Base-by-base conservation (phyloP, 2,329 filamentous ascomycete genomes). In the Coleophoma eucalyptorum region DNA sequence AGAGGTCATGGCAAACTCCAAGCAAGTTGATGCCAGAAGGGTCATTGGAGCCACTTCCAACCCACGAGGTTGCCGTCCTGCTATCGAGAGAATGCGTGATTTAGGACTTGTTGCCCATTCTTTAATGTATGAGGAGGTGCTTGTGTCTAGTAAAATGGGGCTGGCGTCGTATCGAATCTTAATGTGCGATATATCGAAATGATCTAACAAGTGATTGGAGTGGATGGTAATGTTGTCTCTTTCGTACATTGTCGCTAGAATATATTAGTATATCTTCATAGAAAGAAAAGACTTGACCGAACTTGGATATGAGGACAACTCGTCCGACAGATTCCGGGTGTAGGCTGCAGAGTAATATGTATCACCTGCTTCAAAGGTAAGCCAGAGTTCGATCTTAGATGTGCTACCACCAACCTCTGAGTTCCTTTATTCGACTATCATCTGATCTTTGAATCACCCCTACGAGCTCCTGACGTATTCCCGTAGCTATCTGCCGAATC, bases 21-120 rank as follows among this genome's bases (percentile, higher is more conserved):
- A 26, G 21, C 46, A 52, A 34, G 34, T 52, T 16, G 50, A 37
- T 15, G 50, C 46, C 13, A 52, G 40, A 13, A 50, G 35, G 34
- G 16, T 46, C 47, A 50, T 50, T 40, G 40, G 50, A 21, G 45
- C 18, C 21, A 35, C 3, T 44, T 51, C 50, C 16, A 37, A 46
- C 0, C 45, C 45, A 10, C 38, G 35, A 10, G 46, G 37, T 15
- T 12, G 13, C 15, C 46, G 37, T 21, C 50, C 50, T 16, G 37
- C 37, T 13, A 51, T 26, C 12, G 45, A 41, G 3, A 51, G 40
- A 37, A 51, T 16, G 10, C 41, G 19, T n/a, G 41, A 32, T 7
- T 37, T 11, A 10, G 45, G 32, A 38, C 3, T 18, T 42, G 3
- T 19, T 3, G 38, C 18, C 48, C 49, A 50, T 33, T 50, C 49